Percentiles rank a stretch among this genome's conserved stretches.
Evolutionary conservation across 2,329 filamentous ascomycete species (phyloP).

Genomic region (Talaromyces atroroseus): DNA sequence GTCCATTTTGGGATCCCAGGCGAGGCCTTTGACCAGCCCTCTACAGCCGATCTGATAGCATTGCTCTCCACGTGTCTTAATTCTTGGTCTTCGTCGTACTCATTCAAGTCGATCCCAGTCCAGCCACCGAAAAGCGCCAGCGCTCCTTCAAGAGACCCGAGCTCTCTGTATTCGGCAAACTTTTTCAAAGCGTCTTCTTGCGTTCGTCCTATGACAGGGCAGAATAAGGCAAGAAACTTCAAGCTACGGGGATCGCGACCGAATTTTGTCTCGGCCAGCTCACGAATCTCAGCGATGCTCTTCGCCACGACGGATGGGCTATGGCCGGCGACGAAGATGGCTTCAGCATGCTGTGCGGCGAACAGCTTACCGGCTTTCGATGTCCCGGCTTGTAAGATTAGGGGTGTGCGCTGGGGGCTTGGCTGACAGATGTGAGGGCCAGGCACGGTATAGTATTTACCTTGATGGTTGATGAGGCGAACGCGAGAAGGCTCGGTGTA

Average conservation of each 20-base stretch:
- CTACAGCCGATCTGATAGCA: slow-evolving; percentile 51
- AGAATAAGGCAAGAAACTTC: slow-evolving; percentile 63
- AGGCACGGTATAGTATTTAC: slow-evolving; percentile 59
- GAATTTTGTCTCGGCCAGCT: slow-evolving; percentile 46
- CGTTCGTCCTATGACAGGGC: slow-evolving; percentile 59
- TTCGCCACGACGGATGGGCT: slow-evolving; percentile 57
- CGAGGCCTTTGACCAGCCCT: slow-evolving; percentile 49
- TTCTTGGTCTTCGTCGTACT: slow-evolving; percentile 60
- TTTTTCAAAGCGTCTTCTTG: slow-evolving; percentile 63
- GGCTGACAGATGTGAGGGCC: slow-evolving; percentile 63
- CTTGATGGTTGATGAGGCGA: slow-evolving; percentile 60
- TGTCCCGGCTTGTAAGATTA: slow-evolving; percentile 66
- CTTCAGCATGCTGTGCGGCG: slow-evolving; percentile 65
- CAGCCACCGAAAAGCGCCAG: slow-evolving; percentile 68
- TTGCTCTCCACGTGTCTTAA: slow-evolving; percentile 57
- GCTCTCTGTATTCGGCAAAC: slow-evolving; percentile 55
- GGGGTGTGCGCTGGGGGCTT: slow-evolving; percentile 61
- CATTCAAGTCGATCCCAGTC: slow-evolving; percentile 61
- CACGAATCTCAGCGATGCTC: slow-evolving; percentile 59
- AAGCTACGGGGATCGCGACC: slow-evolving; percentile 57
- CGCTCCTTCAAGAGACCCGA: slow-evolving; percentile 62
- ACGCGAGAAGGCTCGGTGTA: slow-evolving; percentile 57
- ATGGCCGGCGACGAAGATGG: slow-evolving; percentile 64
- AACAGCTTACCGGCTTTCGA: slow-evolving; percentile 62
- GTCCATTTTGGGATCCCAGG: slow-evolving; percentile 64